Evolutionary conservation across 2,329 filamentous ascomycete genomes (phyloP).

Genomic region (Periconia sp.): DNA sequence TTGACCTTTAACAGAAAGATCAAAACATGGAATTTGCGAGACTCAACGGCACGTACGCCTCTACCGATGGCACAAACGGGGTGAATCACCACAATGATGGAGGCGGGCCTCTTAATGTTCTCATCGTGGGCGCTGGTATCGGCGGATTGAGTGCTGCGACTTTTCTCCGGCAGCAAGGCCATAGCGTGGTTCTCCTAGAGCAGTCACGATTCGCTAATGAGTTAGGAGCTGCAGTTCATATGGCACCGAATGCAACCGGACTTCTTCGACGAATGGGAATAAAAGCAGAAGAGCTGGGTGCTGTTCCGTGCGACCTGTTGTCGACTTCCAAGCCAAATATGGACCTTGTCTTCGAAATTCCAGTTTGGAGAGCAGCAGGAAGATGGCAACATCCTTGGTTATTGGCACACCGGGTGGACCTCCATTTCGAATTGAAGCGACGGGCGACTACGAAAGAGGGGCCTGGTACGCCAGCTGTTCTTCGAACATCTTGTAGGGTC

Average conservation of each 20-base stretch:
- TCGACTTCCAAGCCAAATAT: conserved; percentile 49
- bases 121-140: conserved; percentile 55
- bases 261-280: conserved; percentile 57
- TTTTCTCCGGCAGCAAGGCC: conserved; percentile 53
- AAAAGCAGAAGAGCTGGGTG: conserved; percentile 48
- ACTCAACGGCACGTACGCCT: background rate
- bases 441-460: conserved; percentile 50
- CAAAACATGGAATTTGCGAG: too few species aligned
- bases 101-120: conserved; percentile 45
- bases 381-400: conserved; percentile 62
- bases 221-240: conserved; percentile 66
- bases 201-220: conserved; percentile 63
- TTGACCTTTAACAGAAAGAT: too few species aligned
- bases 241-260: conserved; percentile 67
- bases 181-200: conserved; percentile 34
- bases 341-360: conserved; percentile 42
- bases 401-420: conserved; percentile 59
- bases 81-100: too few species aligned
- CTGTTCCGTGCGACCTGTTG: conserved; percentile 32
- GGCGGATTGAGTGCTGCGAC: conserved; percentile 62
- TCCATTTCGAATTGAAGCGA: conserved; percentile 60
- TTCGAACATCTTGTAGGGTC: conserved; percentile 53
- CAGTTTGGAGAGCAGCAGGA: conserved; percentile 46
- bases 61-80: background rate
- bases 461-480: conserved; percentile 41